Conservation (phyloP, 192 early-diverging fungal genomes). For the Paraglomus occultum region DNA sequence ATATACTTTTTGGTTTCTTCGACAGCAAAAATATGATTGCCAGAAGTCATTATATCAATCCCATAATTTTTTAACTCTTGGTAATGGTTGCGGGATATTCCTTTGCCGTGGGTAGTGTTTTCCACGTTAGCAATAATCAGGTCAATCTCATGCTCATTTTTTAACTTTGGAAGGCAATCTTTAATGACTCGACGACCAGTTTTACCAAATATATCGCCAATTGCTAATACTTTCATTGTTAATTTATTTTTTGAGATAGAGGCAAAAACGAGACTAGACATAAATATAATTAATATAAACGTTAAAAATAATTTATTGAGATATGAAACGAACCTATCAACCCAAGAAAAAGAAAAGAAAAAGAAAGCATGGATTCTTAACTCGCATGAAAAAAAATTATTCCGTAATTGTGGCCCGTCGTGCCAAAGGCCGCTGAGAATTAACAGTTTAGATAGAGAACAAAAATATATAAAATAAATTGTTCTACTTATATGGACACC, state of each 20-base stretch:
- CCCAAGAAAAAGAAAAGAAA: slow-evolving; percentile 19
- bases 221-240: slow-evolving; percentile 10
- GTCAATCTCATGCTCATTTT: slow-evolving; percentile 8
- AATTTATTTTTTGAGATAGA: neutral
- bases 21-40: slow-evolving; percentile 8
- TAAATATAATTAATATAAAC: neutral
- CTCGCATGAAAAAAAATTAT: slow-evolving; percentile 22
- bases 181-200: slow-evolving; percentile 15
- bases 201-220: slow-evolving; percentile 27
- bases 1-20: slow-evolving; percentile 19
- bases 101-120: slow-evolving; percentile 24
- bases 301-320: slow-evolving; percentile 14
- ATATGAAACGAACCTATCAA: slow-evolving; percentile 22
- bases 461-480: slow-evolving; percentile 9
- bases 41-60: slow-evolving; percentile 17
- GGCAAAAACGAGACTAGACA: too few species aligned
- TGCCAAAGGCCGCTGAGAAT: slow-evolving; percentile 6
- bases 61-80: slow-evolving; percentile 4
- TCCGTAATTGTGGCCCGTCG: neutral
- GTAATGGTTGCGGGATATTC: slow-evolving; percentile 8
- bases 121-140: slow-evolving; percentile 17
- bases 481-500: neutral
- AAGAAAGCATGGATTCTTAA: slow-evolving; percentile 1
- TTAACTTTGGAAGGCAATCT: neutral
- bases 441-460: slow-evolving; percentile 13